phyloP scores from a whole-genome alignment of 768 basidiomycete species.

The Collybia sp. region DNA sequence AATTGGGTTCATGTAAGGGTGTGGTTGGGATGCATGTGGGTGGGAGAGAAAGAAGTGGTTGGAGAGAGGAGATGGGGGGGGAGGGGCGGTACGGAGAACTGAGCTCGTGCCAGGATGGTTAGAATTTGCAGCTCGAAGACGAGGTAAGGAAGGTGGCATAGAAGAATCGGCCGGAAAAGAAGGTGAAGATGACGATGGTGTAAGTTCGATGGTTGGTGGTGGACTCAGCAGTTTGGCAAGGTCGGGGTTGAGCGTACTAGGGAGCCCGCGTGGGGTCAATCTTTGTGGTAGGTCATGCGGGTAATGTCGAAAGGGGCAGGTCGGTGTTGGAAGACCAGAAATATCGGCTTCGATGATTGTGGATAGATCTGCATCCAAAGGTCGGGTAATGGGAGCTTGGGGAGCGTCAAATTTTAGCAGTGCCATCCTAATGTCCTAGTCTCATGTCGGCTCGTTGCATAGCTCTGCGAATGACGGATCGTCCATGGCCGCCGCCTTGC shows the following conservation, averaged over 20 bases:
- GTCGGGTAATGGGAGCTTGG: conserved; percentile 26
- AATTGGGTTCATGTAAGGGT: too few species aligned
- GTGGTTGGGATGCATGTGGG: too few species aligned
- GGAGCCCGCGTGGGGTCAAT: conserved; percentile 39
- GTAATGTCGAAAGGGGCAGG: conserved; percentile 32
- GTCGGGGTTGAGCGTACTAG: conserved; percentile 58
- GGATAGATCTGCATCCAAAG: conserved; percentile 59
- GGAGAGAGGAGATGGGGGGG: too few species aligned
- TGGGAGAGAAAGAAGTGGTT: too few species aligned
- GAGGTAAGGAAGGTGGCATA: conserved; percentile 8
- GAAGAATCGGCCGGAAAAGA: background rate
- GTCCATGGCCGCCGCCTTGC: too few species aligned
- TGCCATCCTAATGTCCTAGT: too few species aligned
- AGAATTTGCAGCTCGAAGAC: conserved; percentile 4
- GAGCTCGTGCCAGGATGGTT: too few species aligned
- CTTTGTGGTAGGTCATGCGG: conserved; percentile 18
- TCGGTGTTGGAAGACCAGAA: conserved; percentile 30
- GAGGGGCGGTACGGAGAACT: too few species aligned
- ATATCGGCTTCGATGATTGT: conserved; percentile 76
- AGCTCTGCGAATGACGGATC: too few species aligned
- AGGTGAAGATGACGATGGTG: too few species aligned
- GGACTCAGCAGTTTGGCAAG: conserved; percentile 60
- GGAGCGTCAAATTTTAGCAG: conserved; percentile 2
- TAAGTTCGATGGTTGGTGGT: conserved; percentile 19
- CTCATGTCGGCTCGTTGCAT: too few species aligned